phyloP scores from a whole-genome alignment of 805 yeast species.

The Candida succiphila region DNA sequence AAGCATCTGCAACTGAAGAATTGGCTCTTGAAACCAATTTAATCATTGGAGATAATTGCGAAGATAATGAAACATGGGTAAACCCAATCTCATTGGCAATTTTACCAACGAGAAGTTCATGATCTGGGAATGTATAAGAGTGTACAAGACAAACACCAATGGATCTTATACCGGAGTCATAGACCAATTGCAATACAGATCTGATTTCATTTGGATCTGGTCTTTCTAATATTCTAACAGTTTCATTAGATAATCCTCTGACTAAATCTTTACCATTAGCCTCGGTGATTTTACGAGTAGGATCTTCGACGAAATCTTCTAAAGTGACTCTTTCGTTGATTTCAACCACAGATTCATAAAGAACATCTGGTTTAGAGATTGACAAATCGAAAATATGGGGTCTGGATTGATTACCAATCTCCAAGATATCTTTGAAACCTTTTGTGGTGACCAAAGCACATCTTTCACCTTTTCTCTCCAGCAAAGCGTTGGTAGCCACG shows the following conservation, averaged over 20 bases:
- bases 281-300: conserved; percentile 20
- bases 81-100: conserved; percentile 63
- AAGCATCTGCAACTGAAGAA: conserved; percentile 75
- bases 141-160: conserved; percentile 67
- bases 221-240: conserved; percentile 41
- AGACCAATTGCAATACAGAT: conserved; percentile 31
- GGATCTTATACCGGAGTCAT: conserved; percentile 51
- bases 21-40: conserved; percentile 67
- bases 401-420: conserved; percentile 86
- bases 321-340: conserved; percentile 85
- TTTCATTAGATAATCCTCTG: conserved; percentile 60
- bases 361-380: conserved; percentile 58
- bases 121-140: conserved; percentile 63
- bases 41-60: conserved; percentile 69
- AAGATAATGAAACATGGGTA: conserved; percentile 55
- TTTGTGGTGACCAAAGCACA: conserved; percentile 81
- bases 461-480: conserved; percentile 86
- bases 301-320: conserved; percentile 74
- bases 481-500: conserved; percentile 89
- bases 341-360: conserved; percentile 72
- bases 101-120: conserved; percentile 49
- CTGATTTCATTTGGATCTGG: conserved; percentile 38
- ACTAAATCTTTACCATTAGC: conserved; percentile 28
- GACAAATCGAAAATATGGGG: conserved; percentile 83
- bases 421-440: conserved; percentile 77